Conservation (phyloP, 164 flowering plant genomes). For the Stephania yunnanensis region DNA sequence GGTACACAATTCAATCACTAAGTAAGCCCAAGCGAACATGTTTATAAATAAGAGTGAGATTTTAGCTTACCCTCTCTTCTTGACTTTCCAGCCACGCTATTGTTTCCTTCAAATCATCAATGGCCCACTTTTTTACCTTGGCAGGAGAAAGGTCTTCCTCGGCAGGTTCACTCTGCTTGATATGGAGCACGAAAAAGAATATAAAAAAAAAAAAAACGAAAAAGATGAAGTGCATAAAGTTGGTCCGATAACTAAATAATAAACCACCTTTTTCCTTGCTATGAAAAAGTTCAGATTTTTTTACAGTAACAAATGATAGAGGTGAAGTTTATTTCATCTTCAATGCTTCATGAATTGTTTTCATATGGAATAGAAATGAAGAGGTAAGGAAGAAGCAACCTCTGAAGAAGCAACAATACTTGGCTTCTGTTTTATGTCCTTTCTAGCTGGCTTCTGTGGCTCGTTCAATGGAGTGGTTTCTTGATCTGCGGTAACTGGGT, state of each 20-base stretch:
- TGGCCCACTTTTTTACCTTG: conserved; percentile 72
- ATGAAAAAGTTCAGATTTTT: not conserved
- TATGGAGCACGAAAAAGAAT: conserved; percentile 7
- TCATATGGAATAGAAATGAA: not conserved
- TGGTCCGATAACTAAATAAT: not conserved
- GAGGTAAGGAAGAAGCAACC: conserved; percentile 23
- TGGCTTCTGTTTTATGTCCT: conserved; percentile 25
- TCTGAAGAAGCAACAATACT: conserved; percentile 29
- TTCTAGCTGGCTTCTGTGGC: conserved; percentile 34
- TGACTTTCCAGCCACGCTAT: conserved; percentile 79
- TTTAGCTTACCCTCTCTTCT: conserved; percentile 67
- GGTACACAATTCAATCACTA: no score
- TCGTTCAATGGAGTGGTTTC: conserved; percentile 31
- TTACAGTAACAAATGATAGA: not conserved
- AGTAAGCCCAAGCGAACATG: not conserved
- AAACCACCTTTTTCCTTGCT: not conserved
- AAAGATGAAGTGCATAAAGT: not conserved
- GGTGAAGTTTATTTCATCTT: not conserved
- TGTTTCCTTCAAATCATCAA: conserved; percentile 62
- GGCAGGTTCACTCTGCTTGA: conserved; percentile 30
- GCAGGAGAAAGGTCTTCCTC: conserved; percentile 42
- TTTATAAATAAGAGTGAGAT: not conserved
- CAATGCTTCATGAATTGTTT: not conserved
- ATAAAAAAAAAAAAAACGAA: not conserved
- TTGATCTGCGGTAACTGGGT: conserved; percentile 32